Evolutionary conservation across 306 rosid species (phyloP), one percentile per base, ranked within the genome.

Genomic region (Elaeagnus macrophylla): DNA sequence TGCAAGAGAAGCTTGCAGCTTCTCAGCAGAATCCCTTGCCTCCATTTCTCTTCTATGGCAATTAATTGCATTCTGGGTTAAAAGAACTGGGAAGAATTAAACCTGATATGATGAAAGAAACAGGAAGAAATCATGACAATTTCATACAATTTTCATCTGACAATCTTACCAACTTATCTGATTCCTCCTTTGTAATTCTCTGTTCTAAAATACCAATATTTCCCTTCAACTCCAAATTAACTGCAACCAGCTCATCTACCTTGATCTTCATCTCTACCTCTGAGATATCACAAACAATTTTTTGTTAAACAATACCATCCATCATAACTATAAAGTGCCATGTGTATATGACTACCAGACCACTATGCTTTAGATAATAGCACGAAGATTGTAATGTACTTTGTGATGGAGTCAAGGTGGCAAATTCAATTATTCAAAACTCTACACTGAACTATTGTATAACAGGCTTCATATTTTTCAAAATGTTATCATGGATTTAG

Each of bases 251-350:
- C 72, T 83, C 93, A 10, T 75, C 86, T 5, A 55, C 61, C 77
- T 72, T 67, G 57, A 46, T 74, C 47, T 78, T 75, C 95, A 86
- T 72, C 66, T 78, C 85, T 67, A 63, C 37, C 85, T 84, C 97
- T 91, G 72, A 51, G 47, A 70, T 75, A 72, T 72, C 6, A 75
- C 38, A 67, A 37, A 61, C 11, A 17, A n/a, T 54, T 59, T 25
- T 9, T 68, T 18, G 57, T 74, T 62, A 62, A 17, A 37, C 37
- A 51, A 10, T 65, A 17, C 38, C 8, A 18, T 36, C n/a, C 6
- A 54, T 12, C 13, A 32, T 2, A 58, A 52, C 25, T 14, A 9
- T 53, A 10, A 11, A 58, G 15, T 6, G 7, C 53, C 48, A 64
- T 39, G 14, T 61, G 53, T 44, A 45, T 8, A 40, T 38, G 10